Evolutionary conservation across 257 asterid species (phyloP).

Genomic region (Solanum chmielewskii): DNA sequence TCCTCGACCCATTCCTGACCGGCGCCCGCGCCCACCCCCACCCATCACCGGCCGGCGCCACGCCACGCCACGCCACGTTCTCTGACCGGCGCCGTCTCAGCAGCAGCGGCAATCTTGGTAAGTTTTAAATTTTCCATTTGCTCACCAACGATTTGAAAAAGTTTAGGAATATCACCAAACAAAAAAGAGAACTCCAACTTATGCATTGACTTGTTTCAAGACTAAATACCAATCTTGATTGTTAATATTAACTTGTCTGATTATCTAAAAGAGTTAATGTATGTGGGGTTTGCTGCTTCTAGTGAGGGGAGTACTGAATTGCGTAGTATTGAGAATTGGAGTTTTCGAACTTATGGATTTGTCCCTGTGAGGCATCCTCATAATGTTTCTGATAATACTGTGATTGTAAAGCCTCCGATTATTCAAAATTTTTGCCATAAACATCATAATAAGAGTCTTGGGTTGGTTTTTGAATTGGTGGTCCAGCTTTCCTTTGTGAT

Average conservation of each 20-base stretch:
- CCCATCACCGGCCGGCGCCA: too few species aligned
- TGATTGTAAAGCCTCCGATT: constrained; percentile 25
- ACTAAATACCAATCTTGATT: constrained; percentile 41
- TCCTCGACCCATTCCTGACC: too few species aligned
- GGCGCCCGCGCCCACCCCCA: too few species aligned
- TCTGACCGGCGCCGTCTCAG: too few species aligned
- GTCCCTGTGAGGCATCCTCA: constrained; percentile 36
- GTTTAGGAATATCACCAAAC: not conserved
- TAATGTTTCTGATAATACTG: constrained; percentile 56
- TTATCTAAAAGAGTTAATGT: constrained; percentile 52
- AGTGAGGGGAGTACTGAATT: constrained; percentile 90
- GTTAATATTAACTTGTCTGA: constrained; percentile 57
- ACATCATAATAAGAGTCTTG: constrained; percentile 32
- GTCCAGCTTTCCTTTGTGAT: constrained; percentile 47
- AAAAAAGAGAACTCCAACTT: not conserved
- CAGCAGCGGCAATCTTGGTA: not conserved
- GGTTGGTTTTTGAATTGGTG: constrained; percentile 67
- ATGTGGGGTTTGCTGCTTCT: constrained; percentile 73
- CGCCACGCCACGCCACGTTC: too few species aligned
- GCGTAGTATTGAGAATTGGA: constrained; percentile 68
- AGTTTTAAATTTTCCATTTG: not conserved
- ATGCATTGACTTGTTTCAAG: constrained; percentile 7
- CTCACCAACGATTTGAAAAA: not conserved
- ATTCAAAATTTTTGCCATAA: constrained; percentile 30
- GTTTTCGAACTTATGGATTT: constrained; percentile 54